These are phyloP conservation scores for Phylloporus sp. DNA, from an alignment of 768 basidiomycete genomes.

Conservation along the genomic window DNA sequence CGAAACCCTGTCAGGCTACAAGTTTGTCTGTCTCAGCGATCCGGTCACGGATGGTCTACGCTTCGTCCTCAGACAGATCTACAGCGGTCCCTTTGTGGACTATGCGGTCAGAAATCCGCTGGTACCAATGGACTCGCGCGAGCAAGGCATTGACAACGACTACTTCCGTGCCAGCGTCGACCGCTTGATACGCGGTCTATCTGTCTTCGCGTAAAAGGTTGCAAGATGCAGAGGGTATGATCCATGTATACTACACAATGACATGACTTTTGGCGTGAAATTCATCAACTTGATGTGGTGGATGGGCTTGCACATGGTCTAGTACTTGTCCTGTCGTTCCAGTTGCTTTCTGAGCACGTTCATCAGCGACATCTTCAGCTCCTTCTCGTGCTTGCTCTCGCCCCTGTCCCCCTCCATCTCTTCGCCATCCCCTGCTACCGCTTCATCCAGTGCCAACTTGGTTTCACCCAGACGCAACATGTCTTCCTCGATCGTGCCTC, in stretches of 20 bases:
- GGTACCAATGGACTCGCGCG: slow-evolving; percentile 74
- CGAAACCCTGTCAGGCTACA: slow-evolving; percentile 89
- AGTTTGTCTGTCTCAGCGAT: slow-evolving; percentile 92
- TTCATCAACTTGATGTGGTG: slow-evolving; percentile 5
- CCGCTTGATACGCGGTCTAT: slow-evolving; percentile 62
- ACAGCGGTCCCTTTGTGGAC: slow-evolving; percentile 91
- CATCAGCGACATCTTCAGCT: slow-evolving; percentile 86
- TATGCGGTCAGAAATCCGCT: slow-evolving; percentile 93
- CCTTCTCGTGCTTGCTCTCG: slow-evolving; percentile 63
- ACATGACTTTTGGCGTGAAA: slow-evolving; percentile 2
- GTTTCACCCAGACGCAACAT: slow-evolving; percentile 88
- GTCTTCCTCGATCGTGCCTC: slow-evolving; percentile 93
- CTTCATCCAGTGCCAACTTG: slow-evolving; percentile 89
- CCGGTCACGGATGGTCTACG: slow-evolving; percentile 80
- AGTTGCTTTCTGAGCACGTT: slow-evolving; percentile 81
- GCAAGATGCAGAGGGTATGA: slow-evolving; percentile 17
- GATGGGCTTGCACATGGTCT: slow-evolving; percentile 7
- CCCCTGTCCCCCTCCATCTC: slow-evolving; percentile 59
- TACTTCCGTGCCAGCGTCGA: slow-evolving; percentile 81
- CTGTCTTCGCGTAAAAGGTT: slow-evolving; percentile 38
- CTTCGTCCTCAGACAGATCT: slow-evolving; percentile 81
- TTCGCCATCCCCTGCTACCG: slow-evolving; percentile 73
- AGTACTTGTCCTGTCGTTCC: slow-evolving; percentile 47
- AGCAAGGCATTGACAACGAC: slow-evolving; percentile 89
- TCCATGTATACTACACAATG: slow-evolving; percentile 18